Conservation (phyloP, 2,329 filamentous ascomycete species). For the Exutisphaerella laricina region DNA sequence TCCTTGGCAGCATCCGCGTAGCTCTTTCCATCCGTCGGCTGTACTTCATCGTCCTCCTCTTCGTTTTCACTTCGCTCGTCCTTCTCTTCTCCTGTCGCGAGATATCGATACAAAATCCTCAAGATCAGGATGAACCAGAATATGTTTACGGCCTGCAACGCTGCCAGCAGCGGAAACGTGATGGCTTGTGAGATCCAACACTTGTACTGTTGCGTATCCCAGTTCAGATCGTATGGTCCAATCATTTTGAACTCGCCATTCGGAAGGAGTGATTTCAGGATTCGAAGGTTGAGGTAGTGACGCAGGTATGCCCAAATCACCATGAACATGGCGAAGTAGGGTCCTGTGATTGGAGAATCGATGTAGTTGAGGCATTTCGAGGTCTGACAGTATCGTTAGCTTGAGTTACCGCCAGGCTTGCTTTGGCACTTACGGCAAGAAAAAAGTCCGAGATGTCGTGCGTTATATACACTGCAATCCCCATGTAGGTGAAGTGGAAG, state of each 20-base stretch:
- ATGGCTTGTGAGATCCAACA: conserved; percentile 65
- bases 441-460: conserved; percentile 96
- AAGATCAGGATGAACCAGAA: conserved; percentile 78
- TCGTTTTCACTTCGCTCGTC: conserved; percentile 72
- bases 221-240: conserved; percentile 70
- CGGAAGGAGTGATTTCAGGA: conserved; percentile 69
- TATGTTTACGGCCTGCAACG: conserved; percentile 68
- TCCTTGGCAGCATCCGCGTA: conserved; percentile 9
- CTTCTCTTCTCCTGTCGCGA: conserved; percentile 55
- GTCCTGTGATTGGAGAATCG: conserved; percentile 68
- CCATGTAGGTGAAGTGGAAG: conserved; percentile 96
- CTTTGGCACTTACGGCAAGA: conserved; percentile 63
- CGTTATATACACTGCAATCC: conserved; percentile 86
- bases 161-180: conserved; percentile 57
- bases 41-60: conserved; percentile 41
- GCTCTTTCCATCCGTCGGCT: conserved; percentile 2
- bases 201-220: conserved; percentile 72
- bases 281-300: conserved; percentile 74
- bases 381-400: conserved; percentile 49
- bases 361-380: conserved; percentile 92
- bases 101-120: conserved; percentile 66
- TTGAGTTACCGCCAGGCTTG: background rate
- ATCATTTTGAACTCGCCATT: conserved; percentile 61
- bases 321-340: conserved; percentile 81
- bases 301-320: conserved; percentile 82